A percentile compares a stretch with the other conserved stretches of the same genome.
phyloP scores from a whole-genome alignment of 2,329 filamentous ascomycete species.

The Trichoderma gracile region DNA sequence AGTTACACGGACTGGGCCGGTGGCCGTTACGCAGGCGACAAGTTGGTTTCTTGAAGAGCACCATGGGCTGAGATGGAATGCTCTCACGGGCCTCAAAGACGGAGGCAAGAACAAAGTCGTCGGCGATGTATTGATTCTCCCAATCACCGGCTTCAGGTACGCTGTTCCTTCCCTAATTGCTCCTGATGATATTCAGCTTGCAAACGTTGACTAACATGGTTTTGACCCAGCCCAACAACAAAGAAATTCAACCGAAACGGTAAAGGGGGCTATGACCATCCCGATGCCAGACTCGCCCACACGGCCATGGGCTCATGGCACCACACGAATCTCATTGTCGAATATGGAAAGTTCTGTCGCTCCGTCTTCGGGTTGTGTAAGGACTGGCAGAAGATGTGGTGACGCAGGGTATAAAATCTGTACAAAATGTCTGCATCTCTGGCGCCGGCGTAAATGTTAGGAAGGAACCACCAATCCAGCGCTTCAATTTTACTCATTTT shows the following conservation, averaged over 20 bases:
- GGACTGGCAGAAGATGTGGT: constrained; percentile 30
- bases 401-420: background rate
- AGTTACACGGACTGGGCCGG: constrained; percentile 31
- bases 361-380: constrained; percentile 30
- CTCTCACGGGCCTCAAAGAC: constrained; percentile 29
- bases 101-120: constrained; percentile 31
- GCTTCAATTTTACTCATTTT: too few relatives aligned
- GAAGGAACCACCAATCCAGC: too few relatives aligned
- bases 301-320: constrained; percentile 32
- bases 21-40: constrained; percentile 31
- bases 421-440: too few relatives aligned
- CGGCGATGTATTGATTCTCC: constrained; percentile 30
- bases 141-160: constrained; percentile 33
- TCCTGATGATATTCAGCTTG: background rate
- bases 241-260: constrained; percentile 31
- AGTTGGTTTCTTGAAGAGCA: constrained; percentile 29
- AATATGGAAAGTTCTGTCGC: constrained; percentile 34
- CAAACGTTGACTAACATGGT: background rate
- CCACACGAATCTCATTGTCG: constrained; percentile 28
- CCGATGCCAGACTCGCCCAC: constrained; percentile 30
- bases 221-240: constrained; percentile 26
- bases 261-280: constrained; percentile 28
- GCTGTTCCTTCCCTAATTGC: background rate
- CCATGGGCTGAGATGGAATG: constrained; percentile 32
- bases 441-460: too few relatives aligned